These are phyloP conservation scores for Trametes meyenii DNA, from an alignment of 768 basidiomycete species.

Conservation along the genomic window DNA sequence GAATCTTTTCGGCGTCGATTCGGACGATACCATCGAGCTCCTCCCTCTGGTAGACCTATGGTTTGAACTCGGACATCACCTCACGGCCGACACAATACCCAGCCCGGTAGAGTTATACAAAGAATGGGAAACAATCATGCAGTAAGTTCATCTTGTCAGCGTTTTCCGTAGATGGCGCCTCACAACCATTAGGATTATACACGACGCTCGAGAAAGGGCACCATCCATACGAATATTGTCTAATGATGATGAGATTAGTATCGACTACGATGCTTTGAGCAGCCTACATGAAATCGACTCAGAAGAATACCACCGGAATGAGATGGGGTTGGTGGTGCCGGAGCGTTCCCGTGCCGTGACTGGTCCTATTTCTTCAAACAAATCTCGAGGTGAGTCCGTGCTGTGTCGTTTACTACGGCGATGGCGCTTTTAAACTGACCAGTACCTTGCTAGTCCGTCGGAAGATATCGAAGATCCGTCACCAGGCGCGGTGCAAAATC, in stretches of 20 bases:
- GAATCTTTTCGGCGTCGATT: background rate
- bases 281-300: background rate
- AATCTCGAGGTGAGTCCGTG: too few relatives aligned
- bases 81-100: conserved; percentile 5
- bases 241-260: background rate
- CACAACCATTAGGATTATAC: background rate
- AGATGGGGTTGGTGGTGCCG: too few relatives aligned
- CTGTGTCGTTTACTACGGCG: too few relatives aligned
- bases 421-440: too few relatives aligned
- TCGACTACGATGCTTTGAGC: background rate
- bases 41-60: conserved; percentile 10
- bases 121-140: background rate
- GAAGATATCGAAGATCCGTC: too few relatives aligned
- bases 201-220: background rate
- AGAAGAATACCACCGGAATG: background rate
- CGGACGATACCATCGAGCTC: background rate
- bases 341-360: too few relatives aligned
- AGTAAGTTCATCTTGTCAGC: background rate
- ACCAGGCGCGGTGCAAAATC: too few relatives aligned
- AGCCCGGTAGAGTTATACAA: background rate
- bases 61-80: conserved; percentile 8
- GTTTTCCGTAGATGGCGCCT: background rate
- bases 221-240: background rate
- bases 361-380: too few relatives aligned
- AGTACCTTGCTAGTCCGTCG: too few relatives aligned